phyloP scores from a whole-genome alignment of 2,329 filamentous ascomycete species.

The Phialemoniopsis sp. region DNA sequence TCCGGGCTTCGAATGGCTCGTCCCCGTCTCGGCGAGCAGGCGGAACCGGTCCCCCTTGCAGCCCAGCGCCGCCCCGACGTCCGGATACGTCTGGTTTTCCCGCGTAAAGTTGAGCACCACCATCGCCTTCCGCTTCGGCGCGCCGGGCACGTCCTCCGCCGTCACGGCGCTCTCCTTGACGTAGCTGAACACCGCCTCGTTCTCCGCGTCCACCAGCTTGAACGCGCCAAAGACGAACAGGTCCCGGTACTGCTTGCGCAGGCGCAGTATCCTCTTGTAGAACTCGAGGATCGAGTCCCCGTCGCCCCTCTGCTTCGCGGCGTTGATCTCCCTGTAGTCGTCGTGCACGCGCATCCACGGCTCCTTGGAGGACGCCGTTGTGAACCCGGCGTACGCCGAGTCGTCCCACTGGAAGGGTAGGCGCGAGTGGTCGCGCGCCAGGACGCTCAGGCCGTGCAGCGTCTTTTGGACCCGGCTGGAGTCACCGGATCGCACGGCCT shows the following conservation, averaged over 20 bases:
- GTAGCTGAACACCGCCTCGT: constrained; percentile 39
- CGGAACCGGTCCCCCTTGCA: too few relatives aligned
- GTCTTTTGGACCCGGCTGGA: constrained; percentile 37
- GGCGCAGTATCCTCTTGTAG: constrained; percentile 51
- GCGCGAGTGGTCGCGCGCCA: constrained; percentile 63
- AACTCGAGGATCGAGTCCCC: constrained; percentile 50
- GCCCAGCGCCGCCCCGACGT: too few relatives aligned
- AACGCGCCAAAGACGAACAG: constrained; percentile 61
- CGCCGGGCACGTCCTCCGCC: too few relatives aligned
- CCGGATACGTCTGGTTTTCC: constrained; percentile 16
- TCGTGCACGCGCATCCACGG: constrained; percentile 62
- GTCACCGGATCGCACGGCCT: constrained; percentile 10
- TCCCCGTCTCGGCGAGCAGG: not conserved
- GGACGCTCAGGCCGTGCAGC: constrained; percentile 48
- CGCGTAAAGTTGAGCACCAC: constrained; percentile 33
- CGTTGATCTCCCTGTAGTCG: constrained; percentile 51
- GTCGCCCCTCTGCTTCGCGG: constrained; percentile 38
- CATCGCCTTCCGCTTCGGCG: constrained; percentile 16
- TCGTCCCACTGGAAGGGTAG: constrained; percentile 52
- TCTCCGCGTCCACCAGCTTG: constrained; percentile 42
- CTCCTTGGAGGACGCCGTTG: constrained; percentile 20
- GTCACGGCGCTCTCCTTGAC: constrained; percentile 26
- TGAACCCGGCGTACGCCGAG: too few relatives aligned
- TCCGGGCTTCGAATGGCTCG: not conserved
- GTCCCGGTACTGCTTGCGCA: constrained; percentile 52